These are phyloP conservation scores for Trichosporon faecale DNA, from an alignment of 1,284 basidiomycete species.

Conservation along the genomic window DNA sequence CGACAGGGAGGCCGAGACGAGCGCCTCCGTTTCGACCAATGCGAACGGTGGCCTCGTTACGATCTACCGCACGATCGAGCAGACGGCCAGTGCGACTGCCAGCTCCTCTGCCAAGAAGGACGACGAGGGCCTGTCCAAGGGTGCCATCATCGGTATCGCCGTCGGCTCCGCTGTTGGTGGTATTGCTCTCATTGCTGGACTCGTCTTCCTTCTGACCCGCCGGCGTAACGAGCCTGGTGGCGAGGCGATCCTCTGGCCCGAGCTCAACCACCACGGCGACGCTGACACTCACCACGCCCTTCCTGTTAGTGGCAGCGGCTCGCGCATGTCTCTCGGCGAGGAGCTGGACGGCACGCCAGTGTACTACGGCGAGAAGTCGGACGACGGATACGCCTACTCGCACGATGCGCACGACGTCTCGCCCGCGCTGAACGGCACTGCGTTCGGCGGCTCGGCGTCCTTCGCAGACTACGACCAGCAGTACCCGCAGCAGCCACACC, in stretches of 20 bases:
- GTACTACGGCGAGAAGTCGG: slow-evolving; percentile 13
- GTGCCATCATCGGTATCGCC: slow-evolving; percentile 49
- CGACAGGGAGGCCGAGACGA: neutral
- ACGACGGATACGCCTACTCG: slow-evolving; percentile 19
- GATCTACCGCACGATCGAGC: slow-evolving; percentile 17
- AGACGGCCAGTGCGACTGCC: slow-evolving; percentile 16
- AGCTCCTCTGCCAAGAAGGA: slow-evolving; percentile 11
- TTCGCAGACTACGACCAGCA: slow-evolving; percentile 5
- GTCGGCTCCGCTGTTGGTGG: slow-evolving; percentile 45
- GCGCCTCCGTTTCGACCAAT: neutral
- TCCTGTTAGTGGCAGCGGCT: slow-evolving; percentile 42
- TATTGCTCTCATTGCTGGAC: slow-evolving; percentile 35
- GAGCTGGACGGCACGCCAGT: slow-evolving; percentile 31
- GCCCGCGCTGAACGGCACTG: neutral
- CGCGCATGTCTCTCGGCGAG: slow-evolving; percentile 30
- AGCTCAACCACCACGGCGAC: slow-evolving; percentile 52
- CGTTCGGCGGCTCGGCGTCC: slow-evolving; percentile 11
- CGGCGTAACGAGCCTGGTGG: slow-evolving; percentile 42
- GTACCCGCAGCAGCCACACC: slow-evolving; percentile 9
- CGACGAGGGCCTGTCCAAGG: slow-evolving; percentile 34
- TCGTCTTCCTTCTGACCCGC: slow-evolving; percentile 43
- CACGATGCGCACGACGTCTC: slow-evolving; percentile 37
- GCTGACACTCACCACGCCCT: slow-evolving; percentile 47
- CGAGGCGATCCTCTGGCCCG: slow-evolving; percentile 52
- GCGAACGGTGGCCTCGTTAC: slow-evolving; percentile 20